A percentile compares a stretch with the other conserved stretches of the same genome.
phyloP scores from a whole-genome alignment of 306 rosid genomes.

The Adenanthera pavonina region DNA sequence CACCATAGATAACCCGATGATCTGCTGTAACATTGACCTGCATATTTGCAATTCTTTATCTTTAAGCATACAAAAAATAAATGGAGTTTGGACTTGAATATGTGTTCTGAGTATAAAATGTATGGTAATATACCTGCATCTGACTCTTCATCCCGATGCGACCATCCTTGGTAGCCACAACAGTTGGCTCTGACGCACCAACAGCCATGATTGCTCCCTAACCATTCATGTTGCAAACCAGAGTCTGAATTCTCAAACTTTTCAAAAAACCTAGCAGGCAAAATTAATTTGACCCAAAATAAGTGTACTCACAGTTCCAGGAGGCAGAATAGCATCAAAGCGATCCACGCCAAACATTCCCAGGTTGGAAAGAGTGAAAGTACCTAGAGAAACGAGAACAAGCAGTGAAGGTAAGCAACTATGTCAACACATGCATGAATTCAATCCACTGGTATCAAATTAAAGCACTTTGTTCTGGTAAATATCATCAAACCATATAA shows the following conservation, averaged over 20 bases:
- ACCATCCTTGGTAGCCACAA: constrained; percentile 89
- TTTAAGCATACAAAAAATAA: neutral
- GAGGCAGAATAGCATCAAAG: constrained; percentile 96
- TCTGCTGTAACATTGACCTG: constrained; percentile 99
- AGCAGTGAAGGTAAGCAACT: constrained; percentile 14
- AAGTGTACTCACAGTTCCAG: constrained; percentile 78
- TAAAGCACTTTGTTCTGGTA: constrained; percentile 7
- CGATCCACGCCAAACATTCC: constrained; percentile 99
- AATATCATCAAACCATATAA: constrained; percentile 6
- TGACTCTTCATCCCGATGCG: constrained; percentile 88
- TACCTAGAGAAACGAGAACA: constrained; percentile 58
- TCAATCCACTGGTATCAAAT: constrained; percentile 13
- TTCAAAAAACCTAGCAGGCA: neutral
- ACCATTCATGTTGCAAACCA: constrained; percentile 7
- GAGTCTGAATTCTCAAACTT: constrained; percentile 21
- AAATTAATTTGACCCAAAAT: constrained; percentile 10
- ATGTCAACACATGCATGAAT: constrained; percentile 13
- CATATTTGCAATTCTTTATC: constrained; percentile 7
- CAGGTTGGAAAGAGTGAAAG: constrained; percentile 92
- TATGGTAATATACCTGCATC: constrained; percentile 74
- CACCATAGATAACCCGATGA: constrained; percentile 93
- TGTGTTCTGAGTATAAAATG: constrained; percentile 1
- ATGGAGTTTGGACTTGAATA: neutral
- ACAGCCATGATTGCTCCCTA: constrained; percentile 99
- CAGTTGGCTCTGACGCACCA: constrained; percentile 80